A percentile compares a stretch with the other conserved stretches of the same genome.
Evolutionary conservation across 805 yeast species (phyloP).

Genomic region (Nakazawaea sp.): DNA sequence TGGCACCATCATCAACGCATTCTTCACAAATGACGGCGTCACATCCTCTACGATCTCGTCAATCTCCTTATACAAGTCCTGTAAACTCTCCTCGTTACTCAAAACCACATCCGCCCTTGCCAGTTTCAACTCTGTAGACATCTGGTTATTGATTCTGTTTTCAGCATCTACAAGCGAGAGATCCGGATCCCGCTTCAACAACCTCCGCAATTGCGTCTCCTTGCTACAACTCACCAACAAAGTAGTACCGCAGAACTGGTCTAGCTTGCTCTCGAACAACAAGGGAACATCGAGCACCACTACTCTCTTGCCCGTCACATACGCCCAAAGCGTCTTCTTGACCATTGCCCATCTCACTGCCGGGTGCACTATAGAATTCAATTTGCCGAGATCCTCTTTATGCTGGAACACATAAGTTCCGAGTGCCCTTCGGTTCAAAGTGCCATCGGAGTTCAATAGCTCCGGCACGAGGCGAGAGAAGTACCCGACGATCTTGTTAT

Average conservation of each 20-base stretch:
- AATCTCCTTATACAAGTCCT: constrained; percentile 35
- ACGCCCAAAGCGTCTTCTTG: constrained; percentile 46
- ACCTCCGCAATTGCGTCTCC: constrained; percentile 54
- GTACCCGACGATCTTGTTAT: constrained; percentile 51
- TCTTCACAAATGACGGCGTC: constrained; percentile 26
- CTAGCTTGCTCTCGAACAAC: constrained; percentile 73
- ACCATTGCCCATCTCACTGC: constrained; percentile 68
- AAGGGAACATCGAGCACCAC: constrained; percentile 88
- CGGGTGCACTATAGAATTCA: constrained; percentile 84
- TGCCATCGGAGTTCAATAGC: constrained; percentile 36
- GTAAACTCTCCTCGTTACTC: constrained; percentile 47
- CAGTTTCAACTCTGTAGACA: constrained; percentile 54
- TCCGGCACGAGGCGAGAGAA: constrained; percentile 53
- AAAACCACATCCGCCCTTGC: constrained; percentile 59
- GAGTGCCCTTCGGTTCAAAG: constrained; percentile 63
- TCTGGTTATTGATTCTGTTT: constrained; percentile 70
- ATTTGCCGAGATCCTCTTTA: constrained; percentile 43
- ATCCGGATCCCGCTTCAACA: constrained; percentile 61
- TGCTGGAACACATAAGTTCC: constrained; percentile 77
- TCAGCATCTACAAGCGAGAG: constrained; percentile 59
- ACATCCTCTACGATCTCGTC: constrained; percentile 30
- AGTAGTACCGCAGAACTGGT: constrained; percentile 62
- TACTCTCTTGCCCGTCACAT: constrained; percentile 48
- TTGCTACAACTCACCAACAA: constrained; percentile 61
- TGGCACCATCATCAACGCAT: constrained; percentile 12